Evolutionary conservation across 768 basidiomycete species (phyloP), one percentile per base, ranked within the genome.

Genomic region (Pleurotus citrinopileatus): DNA sequence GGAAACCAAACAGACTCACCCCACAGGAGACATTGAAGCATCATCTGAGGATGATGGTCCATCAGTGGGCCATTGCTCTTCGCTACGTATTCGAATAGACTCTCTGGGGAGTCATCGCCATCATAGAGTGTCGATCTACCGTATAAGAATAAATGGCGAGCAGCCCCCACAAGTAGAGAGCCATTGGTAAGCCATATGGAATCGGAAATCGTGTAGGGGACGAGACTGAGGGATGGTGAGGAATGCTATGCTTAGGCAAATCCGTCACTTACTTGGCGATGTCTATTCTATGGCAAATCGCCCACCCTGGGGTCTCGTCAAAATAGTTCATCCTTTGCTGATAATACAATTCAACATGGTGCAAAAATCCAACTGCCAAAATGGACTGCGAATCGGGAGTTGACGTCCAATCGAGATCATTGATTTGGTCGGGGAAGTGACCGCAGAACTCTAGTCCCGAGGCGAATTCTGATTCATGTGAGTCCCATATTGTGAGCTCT

Each of bases 401-500:
- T 15, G 94, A 88, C 27, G 89, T 91, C 94, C 94, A 97, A 66
- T 96, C 94, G 20, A 97, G 77, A 62, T 95, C 93, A 55, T 84
- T 79, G 38, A 97, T 82, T 15, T 73, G 73, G 61, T 91, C 86
- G 15, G 76, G 75, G 56, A 82, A 86, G 12, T 81, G 66, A 34
- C 77, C 74, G 37, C 78, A 75, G 64, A 86, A 89, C 67, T 97
- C 95, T 44, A 95, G 73, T 2, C 95, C 95, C 3, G 89, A 87
- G 6, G 92, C 85, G 67, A 98, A 98, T 67, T 96, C 91, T 15
- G 91, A 94, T 67, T 91, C 90, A 48, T 88, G 88, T 0, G 94
- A 97, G 68, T 98, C 94, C 96, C 96, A 98, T 15, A 98, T 93
- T 0, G 93, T 94, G 42, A 98, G 68, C 63, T 95, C 92, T 55